These are phyloP conservation scores for Phlyctochytrium bullatum DNA, from an alignment of 192 early-diverging fungal genomes.

Conservation along the genomic window DNA sequence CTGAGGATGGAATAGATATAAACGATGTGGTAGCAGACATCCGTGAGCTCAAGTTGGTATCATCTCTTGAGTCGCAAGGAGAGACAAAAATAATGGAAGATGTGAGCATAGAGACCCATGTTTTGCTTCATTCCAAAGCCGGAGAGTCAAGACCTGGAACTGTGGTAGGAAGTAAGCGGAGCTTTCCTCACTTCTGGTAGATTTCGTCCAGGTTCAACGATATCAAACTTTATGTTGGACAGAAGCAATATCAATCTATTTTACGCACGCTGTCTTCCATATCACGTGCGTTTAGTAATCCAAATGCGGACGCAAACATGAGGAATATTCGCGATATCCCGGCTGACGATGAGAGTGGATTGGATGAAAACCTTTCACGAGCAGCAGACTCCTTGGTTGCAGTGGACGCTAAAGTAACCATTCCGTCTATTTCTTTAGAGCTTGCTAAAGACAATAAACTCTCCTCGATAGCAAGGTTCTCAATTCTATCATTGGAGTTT, in stretches of 20 bases:
- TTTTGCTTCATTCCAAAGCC: no score
- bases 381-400: not conserved
- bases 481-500: constrained; percentile 24
- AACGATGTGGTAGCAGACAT: constrained; percentile 33
- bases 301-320: not conserved
- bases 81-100: constrained; percentile 75
- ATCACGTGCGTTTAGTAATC: not conserved
- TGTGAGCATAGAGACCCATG: constrained; percentile 73
- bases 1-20: constrained; percentile 40
- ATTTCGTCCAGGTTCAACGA: constrained; percentile 69
- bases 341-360: no score
- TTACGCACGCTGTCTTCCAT: constrained; percentile 63
- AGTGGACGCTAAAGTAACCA: constrained; percentile 39
- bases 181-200: no score
- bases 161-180: no score
- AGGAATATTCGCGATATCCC: not conserved
- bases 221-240: constrained; percentile 73
- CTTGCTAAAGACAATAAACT: constrained; percentile 55
- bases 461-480: constrained; percentile 51
- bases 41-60: constrained; percentile 37
- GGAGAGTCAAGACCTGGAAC: no score
- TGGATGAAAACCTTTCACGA: not conserved
- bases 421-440: constrained; percentile 78
- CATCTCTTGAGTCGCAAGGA: constrained; percentile 26
- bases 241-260: constrained; percentile 80